Evolutionary conservation across 306 rosid genomes (phyloP).

Genomic region (Gynostemma pentaphyllum): DNA sequence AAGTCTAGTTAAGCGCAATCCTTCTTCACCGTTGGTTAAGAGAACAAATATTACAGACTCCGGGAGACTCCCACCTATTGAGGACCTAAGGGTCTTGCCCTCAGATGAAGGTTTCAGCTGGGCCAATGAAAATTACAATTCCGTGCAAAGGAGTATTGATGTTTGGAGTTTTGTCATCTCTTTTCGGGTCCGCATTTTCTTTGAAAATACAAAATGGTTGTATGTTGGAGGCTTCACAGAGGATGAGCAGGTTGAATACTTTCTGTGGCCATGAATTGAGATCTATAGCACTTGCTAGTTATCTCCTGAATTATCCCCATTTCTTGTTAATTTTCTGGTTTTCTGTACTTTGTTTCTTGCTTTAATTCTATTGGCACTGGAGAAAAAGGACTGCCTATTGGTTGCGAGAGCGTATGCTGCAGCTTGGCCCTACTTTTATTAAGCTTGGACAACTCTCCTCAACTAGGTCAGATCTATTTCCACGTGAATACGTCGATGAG

Average conservation of each 20-base stretch:
- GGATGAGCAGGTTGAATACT: conserved; percentile 58
- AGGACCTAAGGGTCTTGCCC: conserved; percentile 71
- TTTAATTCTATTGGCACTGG: conserved; percentile 12
- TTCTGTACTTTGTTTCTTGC: not conserved
- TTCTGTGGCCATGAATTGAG: not conserved
- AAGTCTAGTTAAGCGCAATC: conserved; percentile 32
- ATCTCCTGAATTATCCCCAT: not conserved
- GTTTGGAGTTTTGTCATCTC: conserved; percentile 90
- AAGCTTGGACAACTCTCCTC: conserved; percentile 92
- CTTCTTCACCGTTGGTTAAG: conserved; percentile 28
- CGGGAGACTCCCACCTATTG: conserved; percentile 51
- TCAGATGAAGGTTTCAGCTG: conserved; percentile 88
- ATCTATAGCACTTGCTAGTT: not conserved
- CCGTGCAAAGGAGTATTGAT: conserved; percentile 71
- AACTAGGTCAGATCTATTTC: conserved; percentile 87
- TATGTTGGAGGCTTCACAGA: conserved; percentile 77
- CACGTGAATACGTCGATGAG: conserved; percentile 79
- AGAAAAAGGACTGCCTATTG: conserved; percentile 68
- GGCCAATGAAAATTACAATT: conserved; percentile 87
- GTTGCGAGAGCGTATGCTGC: conserved; percentile 74
- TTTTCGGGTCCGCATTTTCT: conserved; percentile 60
- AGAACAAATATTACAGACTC: conserved; percentile 20
- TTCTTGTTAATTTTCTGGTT: not conserved
- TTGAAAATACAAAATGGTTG: conserved; percentile 83
- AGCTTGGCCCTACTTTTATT: conserved; percentile 91